Base-by-base conservation (phyloP, 768 basidiomycete genomes). In the Podaxis pistillaris region DNA sequence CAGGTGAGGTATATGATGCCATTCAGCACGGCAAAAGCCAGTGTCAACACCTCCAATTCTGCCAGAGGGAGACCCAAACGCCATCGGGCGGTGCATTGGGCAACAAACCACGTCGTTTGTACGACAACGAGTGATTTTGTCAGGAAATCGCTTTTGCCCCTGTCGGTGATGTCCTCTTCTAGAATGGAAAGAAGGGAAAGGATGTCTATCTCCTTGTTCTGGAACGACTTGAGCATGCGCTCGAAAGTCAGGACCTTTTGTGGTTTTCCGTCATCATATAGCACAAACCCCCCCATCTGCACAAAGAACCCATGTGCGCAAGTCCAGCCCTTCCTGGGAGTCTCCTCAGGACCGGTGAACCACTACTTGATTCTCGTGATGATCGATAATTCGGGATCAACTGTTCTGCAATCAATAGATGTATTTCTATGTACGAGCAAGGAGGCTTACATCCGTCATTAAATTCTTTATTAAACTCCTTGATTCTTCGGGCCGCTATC, bases 241-340 rank as follows among this genome's bases (percentile, higher is more conserved):
- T 58, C 24, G 26, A 60, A 30, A 3, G 60, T 55, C 37, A 67
- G 64, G 7, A 56, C 49, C 12, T 38, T 28, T 7, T 33, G 13
- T 22, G 60, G 55, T 12, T 24, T 38, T 24, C 51, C 63, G 1
- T 40, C 33, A 13, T 57, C 17, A 4, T 37, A 56, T 28, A 58
- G 24, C 26, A 67, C 38, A 22, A 67, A 63, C 5, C 66, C 64
- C 4, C 61, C 64, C 66, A 63, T 64, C 22, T 60, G 60, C 13
- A 65, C 28, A 33, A 63, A 65, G 44, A 64, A 64, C 2, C 60
- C 63, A 47, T 66, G 66, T 3, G 55, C 52, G 52, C 59, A 5
- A 6, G 66, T 66, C 66, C 66, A 66, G 11, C 69, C 63, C 38
- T 76, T 13, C 30, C 12, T 15, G 7, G 54, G n/a, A 11, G 8